Evolutionary conservation across 208 protist genomes (phyloP).

Genomic region (Crithidia thermophila): DNA sequence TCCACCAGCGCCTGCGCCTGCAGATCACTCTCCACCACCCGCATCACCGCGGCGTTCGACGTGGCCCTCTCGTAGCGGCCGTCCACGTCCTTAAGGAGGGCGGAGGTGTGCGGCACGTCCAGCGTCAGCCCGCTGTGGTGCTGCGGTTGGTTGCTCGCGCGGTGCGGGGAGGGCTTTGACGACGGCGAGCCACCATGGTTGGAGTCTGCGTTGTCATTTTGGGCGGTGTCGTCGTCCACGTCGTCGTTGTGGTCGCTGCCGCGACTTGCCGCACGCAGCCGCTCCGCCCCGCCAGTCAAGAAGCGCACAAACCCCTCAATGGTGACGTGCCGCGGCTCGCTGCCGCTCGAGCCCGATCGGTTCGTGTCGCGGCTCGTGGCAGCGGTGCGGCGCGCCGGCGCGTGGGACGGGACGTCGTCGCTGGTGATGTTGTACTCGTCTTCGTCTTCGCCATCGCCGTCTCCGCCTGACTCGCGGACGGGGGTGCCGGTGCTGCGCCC

Average conservation of each 20-base stretch:
- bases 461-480: not conserved
- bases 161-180: not conserved
- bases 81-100: slow-evolving; percentile 41
- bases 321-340: slow-evolving; percentile 31
- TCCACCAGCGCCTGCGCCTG: slow-evolving; percentile 11
- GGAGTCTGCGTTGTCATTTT: not conserved
- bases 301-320: slow-evolving; percentile 32
- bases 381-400: not conserved
- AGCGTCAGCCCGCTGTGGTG: slow-evolving; percentile 44
- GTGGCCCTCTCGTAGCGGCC: slow-evolving; percentile 11
- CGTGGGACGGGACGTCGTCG: slow-evolving; percentile 3
- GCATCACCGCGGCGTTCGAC: slow-evolving; percentile 22
- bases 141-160: not conserved
- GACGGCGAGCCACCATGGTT: not conserved
- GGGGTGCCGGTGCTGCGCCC: not conserved
- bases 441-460: not conserved
- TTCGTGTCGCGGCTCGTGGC: slow-evolving; percentile 3
- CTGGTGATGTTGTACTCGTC: not conserved
- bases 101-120: slow-evolving; percentile 58
- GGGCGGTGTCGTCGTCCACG: slow-evolving; percentile 12
- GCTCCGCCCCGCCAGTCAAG: slow-evolving; percentile 19
- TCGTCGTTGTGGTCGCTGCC: not conserved
- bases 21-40: slow-evolving; percentile 6
- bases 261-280: slow-evolving; percentile 13
- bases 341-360: not conserved